Conservation (phyloP, 257 asterid genomes). For the Przewalskia tangutica region DNA sequence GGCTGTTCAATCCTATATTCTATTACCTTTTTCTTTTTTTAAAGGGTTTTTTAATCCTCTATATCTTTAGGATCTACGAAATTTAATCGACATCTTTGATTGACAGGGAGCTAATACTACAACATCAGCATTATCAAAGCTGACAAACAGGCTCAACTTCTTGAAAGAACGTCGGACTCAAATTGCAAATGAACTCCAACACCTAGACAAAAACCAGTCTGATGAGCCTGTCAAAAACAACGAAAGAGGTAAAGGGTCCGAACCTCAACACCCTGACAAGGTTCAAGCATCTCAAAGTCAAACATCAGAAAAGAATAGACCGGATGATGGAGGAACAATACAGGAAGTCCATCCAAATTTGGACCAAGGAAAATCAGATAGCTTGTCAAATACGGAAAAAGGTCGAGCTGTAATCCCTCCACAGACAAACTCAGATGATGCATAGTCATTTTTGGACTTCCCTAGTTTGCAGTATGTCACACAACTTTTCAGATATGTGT, state of each 20-base stretch:
- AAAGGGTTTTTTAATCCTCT: not conserved
- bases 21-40: not conserved
- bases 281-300: constrained; percentile 29
- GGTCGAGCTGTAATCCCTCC: constrained; percentile 35
- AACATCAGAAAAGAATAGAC: constrained; percentile 21
- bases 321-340: constrained; percentile 18
- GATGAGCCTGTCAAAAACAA: constrained; percentile 20
- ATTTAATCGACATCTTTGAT: constrained; percentile 4
- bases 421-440: constrained; percentile 59
- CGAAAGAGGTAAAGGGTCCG: constrained; percentile 31
- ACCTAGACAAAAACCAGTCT: constrained; percentile 41
- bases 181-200: constrained; percentile 57
- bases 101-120: constrained; percentile 62
- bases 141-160: constrained; percentile 83
- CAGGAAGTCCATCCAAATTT: constrained; percentile 31
- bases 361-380: constrained; percentile 55
- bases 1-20: not conserved
- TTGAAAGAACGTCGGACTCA: constrained; percentile 81
- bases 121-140: constrained; percentile 74
- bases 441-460: not conserved
- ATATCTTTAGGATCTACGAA: not conserved
- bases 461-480: not conserved
- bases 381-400: constrained; percentile 44
- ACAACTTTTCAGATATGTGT: not conserved
- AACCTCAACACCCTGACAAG: constrained; percentile 19